Percentiles rank a stretch among this genome's conserved stretches.
phyloP scores from a whole-genome alignment of 495 filamentous ascomycete species.

The Immersiella caudata region DNA sequence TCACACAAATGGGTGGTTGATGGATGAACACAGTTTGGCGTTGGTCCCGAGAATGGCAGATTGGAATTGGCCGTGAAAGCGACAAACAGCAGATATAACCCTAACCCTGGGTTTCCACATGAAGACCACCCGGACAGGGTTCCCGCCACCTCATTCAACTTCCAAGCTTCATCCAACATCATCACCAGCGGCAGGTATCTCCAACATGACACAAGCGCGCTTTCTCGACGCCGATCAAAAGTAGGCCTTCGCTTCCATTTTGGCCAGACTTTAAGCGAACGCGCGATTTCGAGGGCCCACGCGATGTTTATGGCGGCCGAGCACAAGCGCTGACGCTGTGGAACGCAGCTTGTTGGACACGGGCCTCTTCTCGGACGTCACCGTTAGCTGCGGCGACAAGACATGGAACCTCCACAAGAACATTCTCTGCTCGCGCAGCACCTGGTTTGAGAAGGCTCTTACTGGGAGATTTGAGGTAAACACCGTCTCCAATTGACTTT shows the following conservation, averaged over 20 bases:
- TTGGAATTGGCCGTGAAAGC: neutral
- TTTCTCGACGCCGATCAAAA: neutral
- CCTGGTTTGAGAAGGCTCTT: slow-evolving; percentile 36
- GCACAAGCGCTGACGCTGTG: neutral
- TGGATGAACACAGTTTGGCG: too few relatives aligned
- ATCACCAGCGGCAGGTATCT: neutral
- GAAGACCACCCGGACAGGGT: too few relatives aligned
- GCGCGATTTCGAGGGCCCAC: neutral
- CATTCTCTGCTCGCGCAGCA: slow-evolving; percentile 36
- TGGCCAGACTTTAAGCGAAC: too few relatives aligned
- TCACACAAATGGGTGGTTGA: too few relatives aligned
- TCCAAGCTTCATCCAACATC: neutral
- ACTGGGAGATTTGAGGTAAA: slow-evolving; percentile 23
- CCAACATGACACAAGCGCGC: neutral
- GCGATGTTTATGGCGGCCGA: neutral
- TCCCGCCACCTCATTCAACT: neutral
- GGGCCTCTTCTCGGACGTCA: slow-evolving; percentile 35
- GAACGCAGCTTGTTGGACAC: slow-evolving; percentile 26
- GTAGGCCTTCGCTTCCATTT: neutral
- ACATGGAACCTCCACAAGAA: slow-evolving; percentile 37
- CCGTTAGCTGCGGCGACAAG: slow-evolving; percentile 27
- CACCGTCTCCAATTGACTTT: neutral
- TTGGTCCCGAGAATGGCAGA: neutral
- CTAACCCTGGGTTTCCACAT: neutral
- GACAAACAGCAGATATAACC: neutral